A percentile compares a stretch with the other conserved stretches of the same genome.
Conservation (phyloP, 805 yeast genomes). For the Yarrowia hollandica region DNA sequence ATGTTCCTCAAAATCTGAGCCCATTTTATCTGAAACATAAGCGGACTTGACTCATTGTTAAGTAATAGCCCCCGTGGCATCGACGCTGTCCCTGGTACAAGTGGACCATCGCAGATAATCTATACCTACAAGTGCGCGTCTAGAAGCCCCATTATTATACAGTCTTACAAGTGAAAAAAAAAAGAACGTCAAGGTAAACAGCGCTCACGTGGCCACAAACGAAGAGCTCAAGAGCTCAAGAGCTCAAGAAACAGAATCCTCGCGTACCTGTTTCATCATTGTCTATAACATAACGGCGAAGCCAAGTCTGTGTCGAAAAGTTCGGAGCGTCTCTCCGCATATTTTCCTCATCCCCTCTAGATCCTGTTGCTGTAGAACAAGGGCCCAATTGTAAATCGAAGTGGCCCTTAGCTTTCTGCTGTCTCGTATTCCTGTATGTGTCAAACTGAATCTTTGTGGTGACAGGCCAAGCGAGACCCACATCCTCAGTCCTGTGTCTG, state of each 20-base stretch:
- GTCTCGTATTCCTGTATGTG: slow-evolving; percentile 22
- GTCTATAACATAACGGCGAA: neutral
- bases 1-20: neutral
- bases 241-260: neutral
- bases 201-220: too few species aligned
- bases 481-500: too few species aligned
- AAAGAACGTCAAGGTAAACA: too few species aligned
- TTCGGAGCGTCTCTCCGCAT: slow-evolving; percentile 13
- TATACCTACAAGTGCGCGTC: too few species aligned
- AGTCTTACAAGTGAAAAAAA: too few species aligned
- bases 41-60: neutral
- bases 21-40: neutral
- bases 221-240: too few species aligned
- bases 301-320: neutral
- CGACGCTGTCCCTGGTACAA: too few species aligned
- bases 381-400: neutral
- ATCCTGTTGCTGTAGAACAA: slow-evolving; percentile 2
- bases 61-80: too few species aligned
- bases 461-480: too few species aligned
- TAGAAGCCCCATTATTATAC: too few species aligned
- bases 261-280: slow-evolving; percentile 14
- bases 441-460: slow-evolving; percentile 9
- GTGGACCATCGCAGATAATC: too few species aligned
- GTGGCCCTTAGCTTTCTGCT: neutral
- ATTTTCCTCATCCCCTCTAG: neutral